A percentile compares a stretch with the other conserved stretches of the same genome.
phyloP scores from a whole-genome alignment of 495 filamentous ascomycete species.

The Penicillium egyptiacum region DNA sequence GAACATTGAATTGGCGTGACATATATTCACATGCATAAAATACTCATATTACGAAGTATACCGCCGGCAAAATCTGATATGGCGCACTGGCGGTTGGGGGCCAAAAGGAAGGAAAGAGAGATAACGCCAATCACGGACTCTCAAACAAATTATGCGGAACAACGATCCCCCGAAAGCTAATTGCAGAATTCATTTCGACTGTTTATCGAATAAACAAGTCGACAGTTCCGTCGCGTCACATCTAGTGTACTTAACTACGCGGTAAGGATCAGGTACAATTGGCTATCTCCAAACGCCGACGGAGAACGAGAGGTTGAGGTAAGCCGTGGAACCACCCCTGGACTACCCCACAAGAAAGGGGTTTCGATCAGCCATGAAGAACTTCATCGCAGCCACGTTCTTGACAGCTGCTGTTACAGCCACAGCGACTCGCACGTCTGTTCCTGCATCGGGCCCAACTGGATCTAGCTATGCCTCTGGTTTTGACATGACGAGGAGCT shows the following conservation, averaged over 20 bases:
- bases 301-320: not conserved
- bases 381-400: constrained; percentile 9
- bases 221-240: not conserved
- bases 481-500: constrained; percentile 38
- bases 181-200: constrained; percentile 2
- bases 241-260: not conserved
- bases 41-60: too few species aligned
- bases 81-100: too few species aligned
- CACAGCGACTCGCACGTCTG: constrained; percentile 13
- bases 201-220: not conserved
- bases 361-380: constrained; percentile 15
- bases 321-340: not conserved
- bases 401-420: constrained; percentile 10
- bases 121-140: constrained; percentile 2
- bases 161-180: constrained; percentile 6
- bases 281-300: not conserved
- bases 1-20: too few species aligned
- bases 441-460: constrained; percentile 26
- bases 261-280: not conserved
- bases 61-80: too few species aligned
- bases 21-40: too few species aligned
- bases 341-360: constrained; percentile 1
- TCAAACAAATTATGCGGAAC: not conserved
- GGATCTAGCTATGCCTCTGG: constrained; percentile 32
- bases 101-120: too few species aligned